These are phyloP conservation scores for Eucalyptus globulus DNA, from an alignment of 345 rosid species.

Conservation along the genomic window DNA sequence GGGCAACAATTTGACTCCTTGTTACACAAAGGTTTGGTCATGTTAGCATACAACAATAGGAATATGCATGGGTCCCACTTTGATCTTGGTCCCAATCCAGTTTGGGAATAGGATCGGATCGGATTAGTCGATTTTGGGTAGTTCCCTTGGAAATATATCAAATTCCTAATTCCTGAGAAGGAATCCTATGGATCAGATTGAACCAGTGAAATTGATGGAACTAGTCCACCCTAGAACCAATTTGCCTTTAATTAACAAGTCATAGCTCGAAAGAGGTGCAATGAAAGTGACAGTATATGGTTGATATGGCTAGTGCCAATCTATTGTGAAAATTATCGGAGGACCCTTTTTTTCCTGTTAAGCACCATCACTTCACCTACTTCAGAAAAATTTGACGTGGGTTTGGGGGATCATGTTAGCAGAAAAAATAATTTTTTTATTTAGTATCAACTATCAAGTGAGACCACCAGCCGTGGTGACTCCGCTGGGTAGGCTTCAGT, in stretches of 20 bases:
- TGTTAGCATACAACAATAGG: neutral
- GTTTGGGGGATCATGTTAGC: too few species aligned
- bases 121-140: neutral
- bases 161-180: neutral
- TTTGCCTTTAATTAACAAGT: neutral
- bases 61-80: neutral
- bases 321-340: neutral
- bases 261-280: neutral
- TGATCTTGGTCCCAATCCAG: neutral
- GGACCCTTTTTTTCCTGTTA: neutral
- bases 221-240: fast-evolving
- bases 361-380: neutral
- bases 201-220: neutral
- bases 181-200: neutral
- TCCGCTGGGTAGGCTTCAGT: too few species aligned
- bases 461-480: too few species aligned
- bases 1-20: neutral
- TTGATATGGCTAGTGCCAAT: too few species aligned
- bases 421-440: too few species aligned
- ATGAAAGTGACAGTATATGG: neutral
- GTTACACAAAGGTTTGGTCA: neutral
- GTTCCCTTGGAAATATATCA: neutral
- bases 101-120: neutral
- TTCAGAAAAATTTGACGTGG: neutral
- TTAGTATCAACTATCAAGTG: too few species aligned